Conservation (phyloP, 768 basidiomycete genomes). For the Pleurotus platypus region DNA sequence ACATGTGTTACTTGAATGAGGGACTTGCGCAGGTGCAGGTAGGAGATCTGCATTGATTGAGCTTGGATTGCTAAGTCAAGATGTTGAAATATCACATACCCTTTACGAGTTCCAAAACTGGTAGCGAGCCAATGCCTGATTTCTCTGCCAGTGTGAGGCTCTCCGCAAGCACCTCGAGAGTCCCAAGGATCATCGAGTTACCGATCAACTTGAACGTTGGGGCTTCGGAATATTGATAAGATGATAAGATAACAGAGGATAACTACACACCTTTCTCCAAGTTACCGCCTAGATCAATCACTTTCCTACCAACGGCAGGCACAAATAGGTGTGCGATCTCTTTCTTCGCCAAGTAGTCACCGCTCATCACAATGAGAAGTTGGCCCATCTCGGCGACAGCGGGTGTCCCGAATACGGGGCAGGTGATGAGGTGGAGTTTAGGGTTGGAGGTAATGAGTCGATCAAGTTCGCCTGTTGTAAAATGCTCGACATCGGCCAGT, state of each 20-base stretch:
- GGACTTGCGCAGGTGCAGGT: conserved; percentile 55
- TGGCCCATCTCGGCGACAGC: conserved; percentile 59
- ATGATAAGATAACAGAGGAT: background rate
- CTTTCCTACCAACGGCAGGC: conserved; percentile 74
- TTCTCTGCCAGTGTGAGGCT: conserved; percentile 84
- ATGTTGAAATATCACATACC: conserved; percentile 30
- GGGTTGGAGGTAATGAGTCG: conserved; percentile 53
- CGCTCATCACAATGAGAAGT: conserved; percentile 74
- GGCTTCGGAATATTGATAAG: conserved; percentile 30
- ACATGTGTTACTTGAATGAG: background rate
- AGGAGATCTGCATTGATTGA: conserved; percentile 46
- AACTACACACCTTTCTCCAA: conserved; percentile 64
- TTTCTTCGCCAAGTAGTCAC: conserved; percentile 80
- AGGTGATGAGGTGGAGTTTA: conserved; percentile 63
- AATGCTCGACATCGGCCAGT: background rate
- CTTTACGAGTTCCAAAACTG: conserved; percentile 54
- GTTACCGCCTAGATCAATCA: conserved; percentile 80
- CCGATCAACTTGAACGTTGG: conserved; percentile 76
- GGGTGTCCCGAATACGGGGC: conserved; percentile 78
- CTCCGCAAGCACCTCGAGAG: conserved; percentile 77
- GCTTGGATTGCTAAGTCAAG: conserved; percentile 5
- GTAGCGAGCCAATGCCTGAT: conserved; percentile 68
- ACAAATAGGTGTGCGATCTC: conserved; percentile 74
- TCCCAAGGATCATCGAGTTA: conserved; percentile 75
- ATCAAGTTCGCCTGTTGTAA: conserved; percentile 60